Evolutionary conservation across 306 rosid genomes (phyloP).

Genomic region (apple (Malus domestica)): ASM211411v1 NC_041803.1:6749001-6749500

Average conservation of each 20-base stretch:
- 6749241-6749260: background rate
- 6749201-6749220: slow-evolving; percentile 4
- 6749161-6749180: background rate
- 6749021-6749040: background rate
- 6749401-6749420: slow-evolving; percentile 94
- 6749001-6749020: background rate
- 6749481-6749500: background rate
- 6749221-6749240: no score
- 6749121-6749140: background rate
- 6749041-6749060: background rate
- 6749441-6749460: background rate
- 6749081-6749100: background rate
- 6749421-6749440: slow-evolving; percentile 8
- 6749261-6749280: background rate
- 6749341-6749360: slow-evolving; percentile 71
- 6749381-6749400: slow-evolving; percentile 86
- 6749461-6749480: background rate
- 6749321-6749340: slow-evolving; percentile 46
- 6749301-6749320: slow-evolving; percentile 12
- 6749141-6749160: background rate
- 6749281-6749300: slow-evolving; percentile 14
- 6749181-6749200: background rate
- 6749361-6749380: slow-evolving; percentile 84
- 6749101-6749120: background rate
- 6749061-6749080: background rate